Evolutionary conservation across 2,329 filamentous ascomycete genomes (phyloP).

Genomic region (Dactylonectria estremocensis): DNA sequence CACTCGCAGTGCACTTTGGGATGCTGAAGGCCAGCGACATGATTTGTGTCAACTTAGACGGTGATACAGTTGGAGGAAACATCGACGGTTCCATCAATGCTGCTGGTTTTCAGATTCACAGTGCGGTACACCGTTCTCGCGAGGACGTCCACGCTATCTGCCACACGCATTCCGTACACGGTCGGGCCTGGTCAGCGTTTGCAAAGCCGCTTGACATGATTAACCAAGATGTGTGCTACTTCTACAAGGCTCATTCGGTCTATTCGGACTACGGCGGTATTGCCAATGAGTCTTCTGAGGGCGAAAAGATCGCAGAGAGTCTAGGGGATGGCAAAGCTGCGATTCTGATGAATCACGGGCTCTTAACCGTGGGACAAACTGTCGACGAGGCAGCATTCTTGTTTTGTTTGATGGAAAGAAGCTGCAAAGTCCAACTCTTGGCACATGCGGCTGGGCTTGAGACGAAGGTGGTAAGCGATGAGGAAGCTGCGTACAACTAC

Average conservation of each 20-base stretch:
- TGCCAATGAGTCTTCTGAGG: conserved; percentile 71
- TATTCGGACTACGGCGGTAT: conserved; percentile 73
- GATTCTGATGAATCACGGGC: conserved; percentile 74
- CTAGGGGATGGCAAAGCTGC: conserved; percentile 68
- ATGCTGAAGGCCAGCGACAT: conserved; percentile 75
- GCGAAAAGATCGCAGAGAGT: conserved; percentile 67
- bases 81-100: conserved; percentile 68
- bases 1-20: conserved; percentile 75
- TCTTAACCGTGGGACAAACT: conserved; percentile 72
- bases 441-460: conserved; percentile 4
- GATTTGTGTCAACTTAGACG: conserved; percentile 71
- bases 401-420: conserved; percentile 54
- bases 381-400: conserved; percentile 77
- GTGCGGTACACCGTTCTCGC: conserved; percentile 69
- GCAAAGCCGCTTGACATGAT: conserved; percentile 72
- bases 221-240: conserved; percentile 69
- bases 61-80: conserved; percentile 69
- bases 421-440: conserved; percentile 45
- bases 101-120: conserved; percentile 73
- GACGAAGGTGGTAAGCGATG: conserved; percentile 12
- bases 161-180: conserved; percentile 70
- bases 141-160: conserved; percentile 71
- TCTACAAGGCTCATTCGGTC: conserved; percentile 69
- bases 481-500: conserved; percentile 22
- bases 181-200: conserved; percentile 72